phyloP scores from a whole-genome alignment of 352 stramenopile species.

The Elongisporangium prolatum region DNA sequence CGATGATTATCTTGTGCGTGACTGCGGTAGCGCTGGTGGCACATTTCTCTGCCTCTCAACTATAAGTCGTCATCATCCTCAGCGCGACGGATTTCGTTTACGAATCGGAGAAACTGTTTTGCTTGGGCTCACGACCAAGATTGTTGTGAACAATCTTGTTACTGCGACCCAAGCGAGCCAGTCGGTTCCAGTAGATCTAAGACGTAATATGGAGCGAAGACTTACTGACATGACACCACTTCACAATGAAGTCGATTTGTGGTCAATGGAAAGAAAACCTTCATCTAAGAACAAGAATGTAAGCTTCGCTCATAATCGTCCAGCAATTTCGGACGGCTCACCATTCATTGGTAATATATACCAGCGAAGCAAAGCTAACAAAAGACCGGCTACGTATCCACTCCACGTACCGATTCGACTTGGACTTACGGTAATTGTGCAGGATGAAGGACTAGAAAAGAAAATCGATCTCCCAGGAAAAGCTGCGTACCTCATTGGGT shows the following conservation, averaged over 20 bases:
- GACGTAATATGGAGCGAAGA: neutral
- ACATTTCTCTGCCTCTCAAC: conserved; percentile 75
- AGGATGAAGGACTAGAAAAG: conserved; percentile 8
- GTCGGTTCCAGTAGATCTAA: neutral
- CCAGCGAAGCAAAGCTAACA: conserved; percentile 29
- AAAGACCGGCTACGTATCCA: neutral
- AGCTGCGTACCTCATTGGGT: conserved; percentile 46
- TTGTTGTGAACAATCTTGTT: conserved; percentile 27
- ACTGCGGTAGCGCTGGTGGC: conserved; percentile 37
- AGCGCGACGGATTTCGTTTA: conserved; percentile 65
- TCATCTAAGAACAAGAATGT: conserved; percentile 11
- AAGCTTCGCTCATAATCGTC: conserved; percentile 18
- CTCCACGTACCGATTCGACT: neutral
- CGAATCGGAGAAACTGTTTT: conserved; percentile 42
- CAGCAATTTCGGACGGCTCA: conserved; percentile 24
- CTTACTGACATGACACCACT: conserved; percentile 1
- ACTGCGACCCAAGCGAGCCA: conserved; percentile 3
- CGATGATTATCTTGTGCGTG: conserved; percentile 60
- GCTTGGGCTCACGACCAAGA: conserved; percentile 31
- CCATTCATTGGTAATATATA: conserved; percentile 45
- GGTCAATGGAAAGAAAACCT: conserved; percentile 4
- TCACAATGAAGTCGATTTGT: neutral
- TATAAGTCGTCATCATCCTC: conserved; percentile 54
- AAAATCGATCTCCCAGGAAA: conserved; percentile 15
- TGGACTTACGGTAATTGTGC: conserved; percentile 3